These are phyloP conservation scores for Aegilops bicornis DNA, from an alignment of 176 grass and related monocot species.

Conservation along the genomic window DNA sequence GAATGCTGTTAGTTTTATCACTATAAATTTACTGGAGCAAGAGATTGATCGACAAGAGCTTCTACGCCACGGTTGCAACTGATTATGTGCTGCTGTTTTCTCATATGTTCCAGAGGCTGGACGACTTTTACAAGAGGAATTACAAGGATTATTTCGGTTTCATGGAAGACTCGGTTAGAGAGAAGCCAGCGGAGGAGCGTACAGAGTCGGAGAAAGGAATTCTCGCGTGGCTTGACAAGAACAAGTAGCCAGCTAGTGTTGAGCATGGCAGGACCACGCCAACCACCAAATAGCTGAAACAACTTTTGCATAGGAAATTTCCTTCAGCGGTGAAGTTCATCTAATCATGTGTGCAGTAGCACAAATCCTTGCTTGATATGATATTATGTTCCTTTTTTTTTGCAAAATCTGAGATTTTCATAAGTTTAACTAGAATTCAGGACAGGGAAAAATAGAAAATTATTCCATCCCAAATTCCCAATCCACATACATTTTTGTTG, in stretches of 20 bases:
- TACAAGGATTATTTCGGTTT: slow-evolving; percentile 87
- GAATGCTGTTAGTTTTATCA: background rate
- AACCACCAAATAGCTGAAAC: background rate
- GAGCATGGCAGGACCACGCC: background rate
- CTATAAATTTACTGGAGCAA: background rate
- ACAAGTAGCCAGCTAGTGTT: slow-evolving; percentile 34
- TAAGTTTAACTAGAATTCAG: too few relatives aligned
- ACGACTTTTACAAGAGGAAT: slow-evolving; percentile 83
- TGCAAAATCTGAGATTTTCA: background rate
- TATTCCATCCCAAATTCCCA: background rate
- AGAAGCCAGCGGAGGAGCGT: slow-evolving; percentile 52
- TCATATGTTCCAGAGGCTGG: slow-evolving; percentile 53
- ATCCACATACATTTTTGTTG: background rate
- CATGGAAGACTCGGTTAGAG: slow-evolving; percentile 58
- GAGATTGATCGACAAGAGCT: background rate
- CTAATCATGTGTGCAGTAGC: too few relatives aligned
- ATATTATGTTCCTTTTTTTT: background rate
- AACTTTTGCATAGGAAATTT: background rate
- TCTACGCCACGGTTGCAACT: background rate
- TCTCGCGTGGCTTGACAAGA: slow-evolving; percentile 90
- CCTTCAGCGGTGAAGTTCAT: background rate
- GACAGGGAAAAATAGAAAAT: background rate
- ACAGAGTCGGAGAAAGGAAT: slow-evolving; percentile 81
- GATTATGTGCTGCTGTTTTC: background rate
- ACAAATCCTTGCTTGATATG: background rate